These are phyloP conservation scores for Mucor velutinosus DNA, from an alignment of 371 early-diverging fungal genomes.

Conservation along the genomic window DNA sequence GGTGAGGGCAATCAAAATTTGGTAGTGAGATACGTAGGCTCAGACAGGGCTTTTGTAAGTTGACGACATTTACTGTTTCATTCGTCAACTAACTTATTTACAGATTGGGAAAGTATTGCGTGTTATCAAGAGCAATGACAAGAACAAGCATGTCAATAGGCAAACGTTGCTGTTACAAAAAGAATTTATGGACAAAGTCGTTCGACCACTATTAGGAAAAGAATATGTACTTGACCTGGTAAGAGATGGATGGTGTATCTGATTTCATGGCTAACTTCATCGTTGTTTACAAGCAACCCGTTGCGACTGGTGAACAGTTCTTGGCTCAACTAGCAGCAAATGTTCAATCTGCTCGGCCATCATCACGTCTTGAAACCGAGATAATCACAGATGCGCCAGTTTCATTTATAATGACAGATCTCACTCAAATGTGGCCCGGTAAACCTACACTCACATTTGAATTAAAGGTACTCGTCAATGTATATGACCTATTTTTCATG, in stretches of 20 bases:
- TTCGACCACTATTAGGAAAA: slow-evolving; percentile 41
- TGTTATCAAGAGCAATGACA: slow-evolving; percentile 27
- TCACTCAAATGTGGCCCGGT: slow-evolving; percentile 25
- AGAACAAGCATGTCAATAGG: not conserved
- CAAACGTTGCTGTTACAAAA: slow-evolving; percentile 8
- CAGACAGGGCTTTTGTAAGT: slow-evolving; percentile 30
- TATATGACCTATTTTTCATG: not conserved
- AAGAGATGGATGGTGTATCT: not conserved
- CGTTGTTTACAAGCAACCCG: slow-evolving; percentile 14
- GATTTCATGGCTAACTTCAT: not conserved
- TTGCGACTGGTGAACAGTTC: slow-evolving; percentile 25
- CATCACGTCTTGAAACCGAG: slow-evolving; percentile 5
- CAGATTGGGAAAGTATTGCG: slow-evolving; percentile 39
- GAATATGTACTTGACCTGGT: slow-evolving; percentile 41
- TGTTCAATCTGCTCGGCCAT: slow-evolving; percentile 25
- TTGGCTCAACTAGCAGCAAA: slow-evolving; percentile 19
- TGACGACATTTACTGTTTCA: not conserved
- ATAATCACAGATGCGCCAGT: slow-evolving; percentile 22
- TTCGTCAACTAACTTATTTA: no score
- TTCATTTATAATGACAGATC: slow-evolving; percentile 37
- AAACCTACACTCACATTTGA: slow-evolving; percentile 30
- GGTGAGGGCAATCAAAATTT: slow-evolving; percentile 56
- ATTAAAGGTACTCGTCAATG: slow-evolving; percentile 37
- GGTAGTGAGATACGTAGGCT: slow-evolving; percentile 42
- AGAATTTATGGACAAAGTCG: slow-evolving; percentile 28